Percentiles rank a stretch among this genome's conserved stretches.
These are phyloP conservation scores for Fraxinus platypoda DNA, from an alignment of 305 asterid genomes.

Conservation along the genomic window DNA sequence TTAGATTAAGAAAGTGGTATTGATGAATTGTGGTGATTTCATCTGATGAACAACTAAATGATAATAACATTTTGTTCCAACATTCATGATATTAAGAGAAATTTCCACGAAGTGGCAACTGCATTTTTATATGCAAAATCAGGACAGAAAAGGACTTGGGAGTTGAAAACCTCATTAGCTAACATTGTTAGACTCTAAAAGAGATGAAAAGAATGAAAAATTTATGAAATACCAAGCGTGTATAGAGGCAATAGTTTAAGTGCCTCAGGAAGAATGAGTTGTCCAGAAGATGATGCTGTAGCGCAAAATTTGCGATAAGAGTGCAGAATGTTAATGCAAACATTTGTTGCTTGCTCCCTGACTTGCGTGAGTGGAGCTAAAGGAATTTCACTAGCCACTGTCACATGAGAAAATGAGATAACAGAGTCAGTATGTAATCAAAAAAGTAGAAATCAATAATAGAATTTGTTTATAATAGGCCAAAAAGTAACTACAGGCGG, in stretches of 20 bases:
- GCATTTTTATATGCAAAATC: neutral
- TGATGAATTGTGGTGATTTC: neutral
- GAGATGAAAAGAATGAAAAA: neutral
- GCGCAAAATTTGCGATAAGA: constrained; percentile 84
- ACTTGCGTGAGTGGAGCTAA: constrained; percentile 64
- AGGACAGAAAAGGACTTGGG: neutral
- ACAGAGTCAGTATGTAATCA: constrained; percentile 22
- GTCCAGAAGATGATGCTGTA: constrained; percentile 76
- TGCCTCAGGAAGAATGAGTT: constrained; percentile 85
- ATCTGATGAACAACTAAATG: neutral
- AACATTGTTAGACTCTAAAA: neutral
- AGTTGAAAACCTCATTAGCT: neutral
- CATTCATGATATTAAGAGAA: neutral
- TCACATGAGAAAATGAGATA: constrained; percentile 25
- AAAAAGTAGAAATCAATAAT: constrained; percentile 8
- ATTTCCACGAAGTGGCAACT: neutral
- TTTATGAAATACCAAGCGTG: constrained; percentile 61
- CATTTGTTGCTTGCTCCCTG: constrained; percentile 72
- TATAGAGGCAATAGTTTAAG: constrained; percentile 82
- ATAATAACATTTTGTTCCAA: neutral
- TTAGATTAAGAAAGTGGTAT: neutral
- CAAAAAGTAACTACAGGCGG: neutral
- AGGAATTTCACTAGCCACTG: constrained; percentile 86
- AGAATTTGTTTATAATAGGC: neutral
- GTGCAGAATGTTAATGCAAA: constrained; percentile 70